Evolutionary conservation across 2,329 filamentous ascomycete genomes (phyloP).

Genomic region (Stagonosporopsis tanaceti): DNA sequence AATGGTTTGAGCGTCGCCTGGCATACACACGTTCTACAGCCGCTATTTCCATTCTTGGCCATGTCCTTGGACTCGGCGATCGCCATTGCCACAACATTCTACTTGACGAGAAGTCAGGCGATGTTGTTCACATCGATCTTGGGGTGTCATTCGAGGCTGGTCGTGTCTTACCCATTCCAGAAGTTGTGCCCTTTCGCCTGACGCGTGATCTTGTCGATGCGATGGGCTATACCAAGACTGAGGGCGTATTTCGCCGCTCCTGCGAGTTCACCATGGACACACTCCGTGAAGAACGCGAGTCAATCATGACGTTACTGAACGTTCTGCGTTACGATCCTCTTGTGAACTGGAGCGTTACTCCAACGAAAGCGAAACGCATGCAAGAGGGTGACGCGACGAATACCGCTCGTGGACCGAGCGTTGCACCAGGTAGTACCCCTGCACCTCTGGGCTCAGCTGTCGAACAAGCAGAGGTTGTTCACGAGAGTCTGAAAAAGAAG

Average conservation of each 20-base stretch:
- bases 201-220: slow-evolving; percentile 95
- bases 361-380: slow-evolving; percentile 70
- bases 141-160: slow-evolving; percentile 98
- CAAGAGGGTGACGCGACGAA: slow-evolving; percentile 68
- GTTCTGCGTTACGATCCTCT: slow-evolving; percentile 97
- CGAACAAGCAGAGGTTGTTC: slow-evolving; percentile 34
- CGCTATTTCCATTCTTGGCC: slow-evolving; percentile 92
- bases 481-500: slow-evolving; percentile 49
- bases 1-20: slow-evolving; percentile 89
- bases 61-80: slow-evolving; percentile 91
- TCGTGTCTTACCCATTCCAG: slow-evolving; percentile 91
- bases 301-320: slow-evolving; percentile 98
- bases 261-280: slow-evolving; percentile 98
- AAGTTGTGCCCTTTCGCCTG: slow-evolving; percentile 93
- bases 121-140: slow-evolving; percentile 96
- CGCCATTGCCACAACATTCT: slow-evolving; percentile 97
- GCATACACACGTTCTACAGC: slow-evolving; percentile 94
- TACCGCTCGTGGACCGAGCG: slow-evolving; percentile 41
- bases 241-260: slow-evolving; percentile 96
- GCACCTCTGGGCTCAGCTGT: slow-evolving; percentile 32
- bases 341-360: slow-evolving; percentile 92
- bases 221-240: slow-evolving; percentile 94
- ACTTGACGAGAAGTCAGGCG: slow-evolving; percentile 85
- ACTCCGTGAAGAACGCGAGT: slow-evolving; percentile 91
- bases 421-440: slow-evolving; percentile 40